Base-by-base conservation (phyloP, 1,284 basidiomycete species). In the Megacollybia platyphylla region DNA sequence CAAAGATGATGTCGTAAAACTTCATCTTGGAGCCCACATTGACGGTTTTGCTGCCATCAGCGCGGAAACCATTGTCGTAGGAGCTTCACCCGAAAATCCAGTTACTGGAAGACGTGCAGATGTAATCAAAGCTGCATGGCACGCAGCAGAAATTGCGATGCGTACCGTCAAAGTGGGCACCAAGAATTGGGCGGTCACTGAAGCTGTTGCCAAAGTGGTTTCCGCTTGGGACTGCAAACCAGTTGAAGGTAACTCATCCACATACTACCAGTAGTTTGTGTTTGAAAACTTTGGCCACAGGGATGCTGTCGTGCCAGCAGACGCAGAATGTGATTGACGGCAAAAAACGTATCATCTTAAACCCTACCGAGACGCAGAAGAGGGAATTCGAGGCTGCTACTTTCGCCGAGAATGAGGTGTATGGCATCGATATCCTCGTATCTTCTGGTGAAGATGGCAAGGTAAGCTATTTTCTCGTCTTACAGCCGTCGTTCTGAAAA, bases 11-110 rank as follows among this genome's bases (percentile, higher is more conserved):
- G 82, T 97, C 44, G 94, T 97, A 55, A 97, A 97, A 68, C 68
- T 98, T 50, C 88, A 94, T 64, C 70, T 97, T 49, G 94, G 94
- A 46, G 89, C 93, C 29, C 94, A 97, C 60, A 93, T 98, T 62
- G 94, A 98, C 62, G 94, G 89, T 47, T 91, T 84, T 58, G 87
- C 90, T 17, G 75, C 87, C 44, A 77, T 93, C 59, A 77, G 77
- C 55, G 94, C 89, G 45, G 94, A 98, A 68, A 97, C 92, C 35
- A 63, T 96, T 54, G 75, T 91, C 48, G 78, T 97, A 34, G 87
- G 88, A 40, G 81, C 86, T 39, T 77, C 79, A 43, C 64, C 69
- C 18, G 64, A 75, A 46, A 70, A 72, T 48, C 87, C 89, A 11
- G 85, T 87, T 26, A 88, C 85, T 8, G 94, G 90, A 41, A 68